Evolutionary conservation across 305 asterid species (phyloP), one percentile per base, ranked within the genome.

Genomic region (Solanum aculeatissimum): DNA sequence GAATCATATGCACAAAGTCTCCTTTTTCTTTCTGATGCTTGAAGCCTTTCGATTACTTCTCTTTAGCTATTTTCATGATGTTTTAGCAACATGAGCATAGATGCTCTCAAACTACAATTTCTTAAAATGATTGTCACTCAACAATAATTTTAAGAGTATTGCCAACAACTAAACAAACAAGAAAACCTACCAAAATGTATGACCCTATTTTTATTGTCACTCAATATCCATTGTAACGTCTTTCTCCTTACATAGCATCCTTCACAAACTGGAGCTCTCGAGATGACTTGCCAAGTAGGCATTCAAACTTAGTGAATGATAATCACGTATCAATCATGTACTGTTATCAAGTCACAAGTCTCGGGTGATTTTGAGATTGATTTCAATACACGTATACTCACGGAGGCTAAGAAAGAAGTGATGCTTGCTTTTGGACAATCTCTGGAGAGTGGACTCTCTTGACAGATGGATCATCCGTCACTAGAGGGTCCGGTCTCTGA

Each of bases 61-160:
- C 57, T 38, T 55, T 80, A 13, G 40, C 42, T 6, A 23, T 4
- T 7, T 80, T 19, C 7, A 16, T 35, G 29, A 80, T 84, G 43
- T 58, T 78, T 79, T 58, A 77, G 57, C 25, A 79, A 49, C 94
- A 95, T 97, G 97, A 74, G 94, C 98, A n/a, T n/a, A n/a, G n/a
- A n/a, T n/a, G n/a, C n/a, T n/a, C n/a, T n/a, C n/a, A n/a, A n/a
- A n/a, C n/a, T n/a, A n/a, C n/a, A n/a, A n/a, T n/a, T n/a, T n/a
- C n/a, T n/a, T n/a, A n/a, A n/a, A n/a, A n/a, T n/a, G n/a, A n/a
- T n/a, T n/a, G n/a, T n/a, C n/a, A n/a, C n/a, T n/a, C n/a, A n/a
- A n/a, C n/a, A n/a, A n/a, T n/a, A n/a, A n/a, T n/a, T n/a, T n/a
- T n/a, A n/a, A n/a, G n/a, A n/a, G n/a, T n/a, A n/a, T n/a, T n/a